These are phyloP conservation scores for Paratinospora sagittata DNA, from an alignment of 164 flowering plant species.

Conservation along the genomic window DNA sequence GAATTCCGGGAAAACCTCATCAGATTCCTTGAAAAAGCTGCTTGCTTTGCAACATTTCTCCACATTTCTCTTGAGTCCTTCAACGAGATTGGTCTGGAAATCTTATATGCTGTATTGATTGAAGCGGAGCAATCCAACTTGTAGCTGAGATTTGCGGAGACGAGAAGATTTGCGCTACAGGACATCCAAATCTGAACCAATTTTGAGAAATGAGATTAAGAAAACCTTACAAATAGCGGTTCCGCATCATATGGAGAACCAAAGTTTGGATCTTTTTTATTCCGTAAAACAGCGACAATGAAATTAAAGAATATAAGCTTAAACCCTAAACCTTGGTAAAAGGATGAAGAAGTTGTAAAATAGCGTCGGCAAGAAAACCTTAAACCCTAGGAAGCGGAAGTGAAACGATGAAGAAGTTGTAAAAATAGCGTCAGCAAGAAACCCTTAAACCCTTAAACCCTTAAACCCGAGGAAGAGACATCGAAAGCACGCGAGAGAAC, in stretches of 20 bases:
- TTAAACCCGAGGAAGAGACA: too few relatives aligned
- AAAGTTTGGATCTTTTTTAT: too few relatives aligned
- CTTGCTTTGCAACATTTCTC: conserved; percentile 31
- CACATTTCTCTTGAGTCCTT: conserved; percentile 32
- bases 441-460: too few relatives aligned
- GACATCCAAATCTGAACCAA: conserved; percentile 10
- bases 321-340: conserved; percentile 8
- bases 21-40: conserved; percentile 22
- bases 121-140: not conserved
- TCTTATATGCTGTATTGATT: not conserved
- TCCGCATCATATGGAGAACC: too few relatives aligned
- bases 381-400: too few relatives aligned
- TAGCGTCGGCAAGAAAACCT: not conserved
- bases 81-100: not conserved
- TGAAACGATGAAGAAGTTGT: too few relatives aligned
- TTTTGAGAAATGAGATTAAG: not conserved
- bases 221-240: not conserved
- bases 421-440: too few relatives aligned
- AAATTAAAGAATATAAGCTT: too few relatives aligned
- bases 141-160: conserved; percentile 9
- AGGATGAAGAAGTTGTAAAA: not conserved
- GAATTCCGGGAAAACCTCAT: conserved; percentile 12
- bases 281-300: too few relatives aligned
- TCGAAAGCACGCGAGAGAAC: too few relatives aligned
- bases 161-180: conserved; percentile 1